Percentiles rank a stretch among this genome's conserved stretches.
Evolutionary conservation across 2,329 filamentous ascomycete genomes (phyloP).

Genomic region (Aureobasidium sp.): DNA sequence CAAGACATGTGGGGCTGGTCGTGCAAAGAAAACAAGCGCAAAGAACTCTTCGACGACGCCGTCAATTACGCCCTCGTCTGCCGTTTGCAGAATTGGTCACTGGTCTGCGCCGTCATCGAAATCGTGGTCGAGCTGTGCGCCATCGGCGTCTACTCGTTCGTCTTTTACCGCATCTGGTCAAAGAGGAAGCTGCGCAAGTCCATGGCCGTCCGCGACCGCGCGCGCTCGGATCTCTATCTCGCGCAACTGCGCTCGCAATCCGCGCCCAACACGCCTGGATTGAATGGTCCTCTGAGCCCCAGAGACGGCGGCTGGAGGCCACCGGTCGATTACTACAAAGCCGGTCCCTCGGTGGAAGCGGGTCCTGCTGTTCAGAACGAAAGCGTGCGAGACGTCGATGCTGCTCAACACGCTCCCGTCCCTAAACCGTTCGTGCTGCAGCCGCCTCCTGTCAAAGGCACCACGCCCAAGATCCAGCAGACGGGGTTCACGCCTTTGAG

Average conservation of each 20-base stretch:
- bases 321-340: constrained; percentile 38
- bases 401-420: constrained; percentile 36
- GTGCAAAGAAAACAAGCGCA: constrained; percentile 81
- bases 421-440: constrained; percentile 74
- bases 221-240: constrained; percentile 90
- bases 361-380: constrained; percentile 44
- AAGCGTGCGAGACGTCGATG: constrained; percentile 56
- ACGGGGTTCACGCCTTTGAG: constrained; percentile 52
- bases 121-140: constrained; percentile 86
- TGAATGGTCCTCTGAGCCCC: constrained; percentile 57
- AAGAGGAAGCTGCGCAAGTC: constrained; percentile 94
- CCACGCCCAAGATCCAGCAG: constrained; percentile 64
- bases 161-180: constrained; percentile 96
- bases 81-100: constrained; percentile 87
- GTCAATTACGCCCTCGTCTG: constrained; percentile 87
- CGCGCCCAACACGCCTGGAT: constrained; percentile 88
- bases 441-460: constrained; percentile 69
- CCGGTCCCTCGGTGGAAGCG: constrained; percentile 30
- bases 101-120: constrained; percentile 97
- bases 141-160: constrained; percentile 84
- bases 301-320: constrained; percentile 46
- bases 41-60: constrained; percentile 68
- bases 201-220: constrained; percentile 92
- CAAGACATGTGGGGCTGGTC: constrained; percentile 98
- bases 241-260: constrained; percentile 63